Conservation (phyloP, 1,284 basidiomycete species). For the Ganoderma multipileum region DNA sequence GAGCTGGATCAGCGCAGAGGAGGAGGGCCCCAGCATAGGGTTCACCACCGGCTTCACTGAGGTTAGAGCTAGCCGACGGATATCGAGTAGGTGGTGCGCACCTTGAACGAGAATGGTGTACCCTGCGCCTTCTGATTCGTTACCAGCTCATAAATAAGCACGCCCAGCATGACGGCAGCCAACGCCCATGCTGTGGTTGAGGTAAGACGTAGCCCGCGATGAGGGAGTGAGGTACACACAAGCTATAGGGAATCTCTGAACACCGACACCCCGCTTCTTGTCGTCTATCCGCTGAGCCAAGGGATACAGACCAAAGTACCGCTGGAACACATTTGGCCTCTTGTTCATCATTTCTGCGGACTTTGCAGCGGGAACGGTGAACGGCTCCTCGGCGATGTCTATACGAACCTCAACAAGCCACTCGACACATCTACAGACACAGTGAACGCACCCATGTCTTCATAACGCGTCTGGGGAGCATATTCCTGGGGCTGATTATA, state of each 20-base stretch:
- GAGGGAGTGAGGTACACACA: constrained; percentile 36
- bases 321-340: constrained; percentile 32
- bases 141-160: constrained; percentile 83
- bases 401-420: constrained; percentile 5
- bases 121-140: constrained; percentile 78
- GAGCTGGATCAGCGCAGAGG: constrained; percentile 84
- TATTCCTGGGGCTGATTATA: constrained; percentile 22
- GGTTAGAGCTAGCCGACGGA: constrained; percentile 1
- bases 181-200: constrained; percentile 61
- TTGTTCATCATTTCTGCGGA: constrained; percentile 18
- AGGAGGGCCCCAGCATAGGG: constrained; percentile 91
- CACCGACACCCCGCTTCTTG: constrained; percentile 83
- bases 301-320: constrained; percentile 53
- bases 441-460: constrained; percentile 29
- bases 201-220: not conserved
- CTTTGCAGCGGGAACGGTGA: constrained; percentile 18
- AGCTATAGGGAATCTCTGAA: constrained; percentile 84
- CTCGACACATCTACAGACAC: not conserved
- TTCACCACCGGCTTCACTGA: constrained; percentile 62
- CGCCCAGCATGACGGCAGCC: constrained; percentile 70
- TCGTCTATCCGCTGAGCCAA: constrained; percentile 86
- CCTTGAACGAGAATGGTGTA: constrained; percentile 82
- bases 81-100: constrained; percentile 36
- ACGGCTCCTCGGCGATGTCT: constrained; percentile 35
- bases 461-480: constrained; percentile 27